These are phyloP conservation scores for Porodaedalea pini DNA, from an alignment of 1,284 basidiomycete genomes.

Conservation along the genomic window DNA sequence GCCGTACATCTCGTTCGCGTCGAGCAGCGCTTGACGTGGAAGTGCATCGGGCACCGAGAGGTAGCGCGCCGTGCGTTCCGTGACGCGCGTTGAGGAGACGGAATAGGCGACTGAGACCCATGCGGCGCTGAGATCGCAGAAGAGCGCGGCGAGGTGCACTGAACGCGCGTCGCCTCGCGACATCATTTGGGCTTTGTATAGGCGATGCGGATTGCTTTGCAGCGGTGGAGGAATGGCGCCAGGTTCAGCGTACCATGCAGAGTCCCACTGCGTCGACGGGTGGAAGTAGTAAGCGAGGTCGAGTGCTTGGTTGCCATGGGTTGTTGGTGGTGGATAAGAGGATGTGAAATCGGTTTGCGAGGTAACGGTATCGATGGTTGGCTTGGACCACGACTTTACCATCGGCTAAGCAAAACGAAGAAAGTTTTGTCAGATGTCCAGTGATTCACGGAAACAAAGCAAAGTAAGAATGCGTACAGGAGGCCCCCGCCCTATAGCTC, in stretches of 20 bases:
- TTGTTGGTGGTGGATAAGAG: conserved; percentile 33
- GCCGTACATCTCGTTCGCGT: conserved; percentile 47
- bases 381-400: conserved; percentile 17
- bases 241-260: conserved; percentile 40
- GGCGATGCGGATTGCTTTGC: conserved; percentile 29
- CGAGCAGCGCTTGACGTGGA: conserved; percentile 33
- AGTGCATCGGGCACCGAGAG: conserved; percentile 38
- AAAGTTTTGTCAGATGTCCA: background rate
- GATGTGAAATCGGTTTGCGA: conserved; percentile 22
- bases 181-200: conserved; percentile 30
- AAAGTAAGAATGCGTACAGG: conserved; percentile 7
- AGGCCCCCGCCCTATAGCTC: background rate
- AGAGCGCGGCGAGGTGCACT: conserved; percentile 37
- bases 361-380: background rate
- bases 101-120: conserved; percentile 44
- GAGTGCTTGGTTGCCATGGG: conserved; percentile 31
- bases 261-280: conserved; percentile 39
- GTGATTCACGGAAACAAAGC: background rate
- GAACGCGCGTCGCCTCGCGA: conserved; percentile 34
- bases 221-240: conserved; percentile 37
- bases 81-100: conserved; percentile 30
- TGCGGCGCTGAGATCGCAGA: conserved; percentile 47
- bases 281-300: conserved; percentile 46
- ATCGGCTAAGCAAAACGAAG: background rate
- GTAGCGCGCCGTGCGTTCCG: conserved; percentile 38